Evolutionary conservation across 148 eudicot genomes (phyloP).

Genomic region (Pharnaceum exiguum): DNA sequence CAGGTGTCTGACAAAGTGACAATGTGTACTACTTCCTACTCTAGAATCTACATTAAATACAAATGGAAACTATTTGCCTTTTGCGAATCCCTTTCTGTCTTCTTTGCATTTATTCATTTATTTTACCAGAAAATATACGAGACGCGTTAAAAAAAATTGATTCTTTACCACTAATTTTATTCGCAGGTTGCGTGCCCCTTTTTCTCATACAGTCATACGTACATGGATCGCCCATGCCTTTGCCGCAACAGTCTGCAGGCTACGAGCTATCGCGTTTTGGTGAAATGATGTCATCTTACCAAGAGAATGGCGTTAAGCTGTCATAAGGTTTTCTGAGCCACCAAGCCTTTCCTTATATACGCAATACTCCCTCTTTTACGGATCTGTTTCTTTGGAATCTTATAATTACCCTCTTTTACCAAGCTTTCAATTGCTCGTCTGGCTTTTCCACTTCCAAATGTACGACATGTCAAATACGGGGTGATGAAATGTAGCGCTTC

Average conservation of each 20-base stretch:
- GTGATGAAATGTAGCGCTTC: no score
- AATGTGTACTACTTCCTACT: no score
- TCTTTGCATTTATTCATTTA: no score
- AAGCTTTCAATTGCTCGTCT: not conserved
- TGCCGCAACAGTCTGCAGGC: slow-evolving; percentile 6
- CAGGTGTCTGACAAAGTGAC: no score
- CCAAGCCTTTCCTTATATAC: slow-evolving; percentile 2
- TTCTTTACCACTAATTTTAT: no score
- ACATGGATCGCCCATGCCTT: slow-evolving; percentile 1
- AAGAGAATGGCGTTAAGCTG: not conserved
- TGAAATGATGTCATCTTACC: slow-evolving; percentile 12
- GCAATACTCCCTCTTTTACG: not conserved
- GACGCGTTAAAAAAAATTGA: no score
- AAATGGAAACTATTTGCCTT: no score
- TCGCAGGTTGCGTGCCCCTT: slow-evolving; percentile 9
- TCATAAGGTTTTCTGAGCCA: slow-evolving; percentile 3
- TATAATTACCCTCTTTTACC: not conserved
- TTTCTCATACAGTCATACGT: not conserved
- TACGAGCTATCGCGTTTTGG: slow-evolving; percentile 6
- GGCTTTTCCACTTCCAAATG: not conserved
- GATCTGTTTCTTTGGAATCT: not conserved
- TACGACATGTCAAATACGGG: no score
- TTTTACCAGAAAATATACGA: no score
- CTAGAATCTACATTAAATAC: no score
- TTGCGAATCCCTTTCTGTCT: no score